Base-by-base conservation (phyloP, 352 stramenopile species). In the Phytophthora palmivora region DNA sequence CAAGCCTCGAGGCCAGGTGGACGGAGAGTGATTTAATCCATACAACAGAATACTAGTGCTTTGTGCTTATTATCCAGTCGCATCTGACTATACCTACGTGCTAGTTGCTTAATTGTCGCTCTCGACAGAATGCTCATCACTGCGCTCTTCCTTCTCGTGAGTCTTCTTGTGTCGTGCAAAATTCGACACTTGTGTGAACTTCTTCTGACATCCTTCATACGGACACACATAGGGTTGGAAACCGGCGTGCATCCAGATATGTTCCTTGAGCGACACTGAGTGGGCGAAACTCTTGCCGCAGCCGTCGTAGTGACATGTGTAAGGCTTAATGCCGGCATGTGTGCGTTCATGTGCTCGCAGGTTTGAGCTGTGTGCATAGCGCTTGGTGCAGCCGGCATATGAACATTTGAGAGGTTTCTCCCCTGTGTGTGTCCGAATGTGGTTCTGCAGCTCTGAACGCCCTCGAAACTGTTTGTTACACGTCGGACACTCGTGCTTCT, bases 171-270 rank as follows among this genome's bases (percentile, higher is more conserved):
- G 87, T 47, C 87, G 75, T 65, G 87, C 85, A 63, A 95, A 94
- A 64, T 94, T 92, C 22, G 82, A 92, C 28, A 94, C 87, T 41
- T 96, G 89, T 53, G 89, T 95, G 41, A 97, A 97, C 49, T 87
- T 89, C 72, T 97, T 97, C 55, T 90, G 78, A 48, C 91, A 97
- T 39, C 83, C 88, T 50, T 91, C 80, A 39, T 91, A 96, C 24
- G 85, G 90, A 87, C 91, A 97, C 55, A 95, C 84, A 69, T 96
- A 97, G 21, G 91, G 91, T 68, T 97, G 88, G 63, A 96, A 90
- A 24, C 87, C 88, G 0, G 85, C 89, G 59, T 97, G 91, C 75
- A 95, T 96, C 80, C 90, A 94, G 36, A 97, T 96, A 72, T 97
- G 91, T 59, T 96, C 93, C 56, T 94, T 96, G 14, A 97, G 71